Percentiles rank a stretch among this genome's conserved stretches.
These are phyloP conservation scores for Lactifluus piperatus DNA, from an alignment of 768 basidiomycete genomes.

Conservation along the genomic window DNA sequence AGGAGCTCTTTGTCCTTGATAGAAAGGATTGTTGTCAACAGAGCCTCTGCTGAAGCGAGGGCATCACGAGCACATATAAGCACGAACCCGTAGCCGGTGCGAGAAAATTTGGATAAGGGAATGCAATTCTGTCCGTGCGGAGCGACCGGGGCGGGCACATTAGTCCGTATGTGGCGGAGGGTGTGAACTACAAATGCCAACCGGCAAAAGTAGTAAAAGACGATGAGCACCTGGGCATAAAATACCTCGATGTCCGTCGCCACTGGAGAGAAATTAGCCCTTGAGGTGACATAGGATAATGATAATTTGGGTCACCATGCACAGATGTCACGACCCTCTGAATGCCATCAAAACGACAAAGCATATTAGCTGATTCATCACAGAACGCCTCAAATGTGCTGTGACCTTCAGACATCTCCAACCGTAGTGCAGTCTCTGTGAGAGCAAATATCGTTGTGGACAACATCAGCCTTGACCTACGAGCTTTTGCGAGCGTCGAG, in stretches of 20 bases:
- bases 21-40: conserved; percentile 30
- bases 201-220: conserved; percentile 35
- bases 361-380: conserved; percentile 10
- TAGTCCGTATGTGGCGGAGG: conserved; percentile 23
- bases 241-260: conserved; percentile 35
- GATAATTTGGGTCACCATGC: neutral
- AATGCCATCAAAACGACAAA: conserved; percentile 17
- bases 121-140: neutral
- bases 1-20: conserved; percentile 29
- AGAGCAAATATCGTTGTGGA: conserved; percentile 13
- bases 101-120: conserved; percentile 5
- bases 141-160: conserved; percentile 2
- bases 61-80: conserved; percentile 33
- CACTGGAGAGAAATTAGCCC: conserved; percentile 29
- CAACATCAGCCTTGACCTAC: conserved; percentile 13
- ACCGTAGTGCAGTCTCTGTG: conserved; percentile 12
- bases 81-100: conserved; percentile 23
- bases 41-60: conserved; percentile 31
- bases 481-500: conserved; percentile 10
- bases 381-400: conserved; percentile 11
- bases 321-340: conserved; percentile 17
- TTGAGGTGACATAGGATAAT: neutral
- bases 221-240: conserved; percentile 34
- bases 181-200: conserved; percentile 33
- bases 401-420: conserved; percentile 9